Evolutionary conservation across 2,329 filamentous ascomycete genomes (phyloP).

Genomic region (Verticillium nubilum): DNA sequence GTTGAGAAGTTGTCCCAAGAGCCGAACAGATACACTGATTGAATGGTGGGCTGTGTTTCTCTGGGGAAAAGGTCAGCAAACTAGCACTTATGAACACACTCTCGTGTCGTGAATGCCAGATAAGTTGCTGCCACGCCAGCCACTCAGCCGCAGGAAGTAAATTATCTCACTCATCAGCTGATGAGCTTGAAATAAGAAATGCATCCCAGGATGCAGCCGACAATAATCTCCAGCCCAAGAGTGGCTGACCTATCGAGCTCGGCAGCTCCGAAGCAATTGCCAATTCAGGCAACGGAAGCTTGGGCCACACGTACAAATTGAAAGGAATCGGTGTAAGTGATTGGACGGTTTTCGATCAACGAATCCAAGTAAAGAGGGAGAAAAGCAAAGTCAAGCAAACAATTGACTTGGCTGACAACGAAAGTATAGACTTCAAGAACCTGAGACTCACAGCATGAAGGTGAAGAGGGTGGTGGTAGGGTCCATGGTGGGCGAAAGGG

Average conservation of each 20-base stretch:
- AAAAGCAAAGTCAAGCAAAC: conserved; percentile 5
- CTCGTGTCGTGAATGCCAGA: not conserved
- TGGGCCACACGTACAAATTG: conserved; percentile 6
- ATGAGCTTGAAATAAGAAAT: not conserved
- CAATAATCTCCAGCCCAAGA: not conserved
- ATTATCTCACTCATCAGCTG: not conserved
- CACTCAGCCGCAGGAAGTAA: not conserved
- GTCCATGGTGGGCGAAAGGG: conserved; percentile 37
- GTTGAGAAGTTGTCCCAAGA: conserved; percentile 93
- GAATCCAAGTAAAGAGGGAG: conserved; percentile 9
- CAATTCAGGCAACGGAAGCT: not conserved
- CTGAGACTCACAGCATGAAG: conserved; percentile 47
- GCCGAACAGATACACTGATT: conserved; percentile 74
- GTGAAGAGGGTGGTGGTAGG: conserved; percentile 36
- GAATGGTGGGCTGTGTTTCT: conserved; percentile 54
- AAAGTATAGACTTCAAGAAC: conserved; percentile 16
- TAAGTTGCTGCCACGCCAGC: not conserved
- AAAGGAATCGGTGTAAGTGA: conserved; percentile 2
- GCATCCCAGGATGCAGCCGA: not conserved
- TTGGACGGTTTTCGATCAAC: conserved; percentile 9
- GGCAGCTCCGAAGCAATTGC: not conserved
- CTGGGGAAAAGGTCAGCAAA: conserved; percentile 27
- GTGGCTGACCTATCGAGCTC: not conserved
- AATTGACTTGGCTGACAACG: conserved; percentile 2
- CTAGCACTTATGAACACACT: not conserved